A percentile compares a stretch with the other conserved stretches of the same genome.
Conservation (phyloP, 2,329 filamentous ascomycete genomes). For the Rutstroemia sp. region DNA sequence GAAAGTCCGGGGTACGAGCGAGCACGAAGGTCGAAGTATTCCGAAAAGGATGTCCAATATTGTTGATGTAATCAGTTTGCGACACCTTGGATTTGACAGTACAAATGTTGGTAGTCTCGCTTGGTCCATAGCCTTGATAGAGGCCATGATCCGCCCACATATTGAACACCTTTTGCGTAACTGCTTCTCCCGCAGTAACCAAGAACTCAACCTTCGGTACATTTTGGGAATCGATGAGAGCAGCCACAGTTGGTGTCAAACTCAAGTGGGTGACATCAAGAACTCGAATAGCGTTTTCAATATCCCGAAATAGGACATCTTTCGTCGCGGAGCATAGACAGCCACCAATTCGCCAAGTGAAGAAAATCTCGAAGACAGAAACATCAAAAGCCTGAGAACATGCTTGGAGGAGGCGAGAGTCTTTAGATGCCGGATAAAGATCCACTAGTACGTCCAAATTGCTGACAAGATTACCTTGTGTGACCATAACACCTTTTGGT, state of each 20-base stretch:
- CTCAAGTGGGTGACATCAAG: constrained; percentile 71
- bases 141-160: constrained; percentile 62
- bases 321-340: constrained; percentile 70
- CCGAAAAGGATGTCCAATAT: constrained; percentile 65
- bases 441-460: constrained; percentile 62
- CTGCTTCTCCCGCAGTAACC: constrained; percentile 72
- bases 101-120: constrained; percentile 84
- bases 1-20: constrained; percentile 36
- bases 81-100: constrained; percentile 59
- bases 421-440: constrained; percentile 52
- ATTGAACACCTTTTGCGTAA: constrained; percentile 63
- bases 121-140: constrained; percentile 78
- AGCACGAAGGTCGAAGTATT: constrained; percentile 58
- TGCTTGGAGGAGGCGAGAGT: constrained; percentile 62
- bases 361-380: constrained; percentile 87
- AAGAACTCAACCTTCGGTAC: constrained; percentile 68
- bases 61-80: constrained; percentile 53
- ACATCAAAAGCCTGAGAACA: constrained; percentile 84
- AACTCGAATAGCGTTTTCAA: constrained; percentile 58
- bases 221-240: constrained; percentile 59
- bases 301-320: constrained; percentile 64
- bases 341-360: constrained; percentile 71
- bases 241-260: constrained; percentile 77
- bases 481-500: constrained; percentile 75
- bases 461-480: constrained; percentile 66